Evolutionary conservation across 2,329 filamentous ascomycete genomes (phyloP), one percentile per base, ranked within the genome.

Genomic region (Sporothrix humicola): DNA sequence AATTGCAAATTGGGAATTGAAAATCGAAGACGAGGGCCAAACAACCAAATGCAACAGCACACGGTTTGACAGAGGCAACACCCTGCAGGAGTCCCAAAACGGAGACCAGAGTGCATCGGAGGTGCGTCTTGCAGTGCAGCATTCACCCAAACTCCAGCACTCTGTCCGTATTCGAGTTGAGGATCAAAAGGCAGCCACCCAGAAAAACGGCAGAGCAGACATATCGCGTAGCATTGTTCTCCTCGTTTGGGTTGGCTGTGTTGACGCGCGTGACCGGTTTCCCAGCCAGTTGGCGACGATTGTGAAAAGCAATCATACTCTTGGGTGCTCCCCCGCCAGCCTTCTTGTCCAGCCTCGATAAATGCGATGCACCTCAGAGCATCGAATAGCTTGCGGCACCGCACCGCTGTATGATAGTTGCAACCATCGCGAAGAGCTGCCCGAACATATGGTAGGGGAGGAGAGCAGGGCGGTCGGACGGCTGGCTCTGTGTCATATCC

Each of bases 31-130:
- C 31, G 4, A 37, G 31, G 1, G 31, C 31, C 31, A 37, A 7
- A 37, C 31, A 37, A 37, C 9, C 8, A 59, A 71, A 71, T 71
- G 46, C 70, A 42, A 46, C 54, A 58, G 37, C 37, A 8, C 37
- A 17, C 37, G 26, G 46, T 20, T 56, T 56, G 9, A 13, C 1
- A 31, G 26, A 63, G 52, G 70, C 52, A 31, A 20, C 20, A 10
- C 52, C 46, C 59, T 72, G 70, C 70, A 72, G n/a, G 26, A 48
- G 48, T 54, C 70, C 70, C 70, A 66, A 72, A 66, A 58, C 1
- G 70, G 70, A 37, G 58, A 54, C 69, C 58, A 52, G 44, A 72
- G 31, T 65, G 69, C 69, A 37, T 46, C 26, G 23, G 56, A n/a
- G 44, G 44, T 72, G 69, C 58, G 46, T 52, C 58, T 37, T 48